Base-by-base conservation (phyloP, 2,329 filamentous ascomycete species). In the Coniochaeta pulveracea region DNA sequence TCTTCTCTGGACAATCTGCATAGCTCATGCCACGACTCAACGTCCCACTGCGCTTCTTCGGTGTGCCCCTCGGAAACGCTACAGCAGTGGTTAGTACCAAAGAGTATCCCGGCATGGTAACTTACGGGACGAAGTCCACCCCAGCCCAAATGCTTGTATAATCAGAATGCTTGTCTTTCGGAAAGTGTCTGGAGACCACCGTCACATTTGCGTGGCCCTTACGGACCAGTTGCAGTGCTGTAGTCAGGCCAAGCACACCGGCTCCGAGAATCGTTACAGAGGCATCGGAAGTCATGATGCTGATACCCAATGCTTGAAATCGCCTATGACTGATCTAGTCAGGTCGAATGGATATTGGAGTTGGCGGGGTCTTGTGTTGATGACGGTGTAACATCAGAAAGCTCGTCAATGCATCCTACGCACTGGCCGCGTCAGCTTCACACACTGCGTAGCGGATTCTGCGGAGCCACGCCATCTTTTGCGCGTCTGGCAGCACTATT, bases 381-480 rank as follows among this genome's bases (percentile, higher is more conserved):
- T n/a, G n/a, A n/a, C n/a, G n/a, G n/a, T n/a, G n/a, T n/a, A n/a
- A n/a, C n/a, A n/a, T n/a, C n/a, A n/a, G n/a, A n/a, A n/a, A n/a
- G n/a, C n/a, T n/a, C n/a, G n/a, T n/a, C n/a, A n/a, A n/a, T n/a
- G n/a, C n/a, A n/a, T n/a, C n/a, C n/a, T n/a, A n/a, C n/a, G n/a
- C n/a, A n/a, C n/a, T n/a, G n/a, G n/a, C n/a, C n/a, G n/a, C n/a
- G n/a, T n/a, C n/a, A n/a, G n/a, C n/a, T n/a, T n/a, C n/a, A n/a
- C n/a, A n/a, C n/a, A n/a, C n/a, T n/a, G n/a, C n/a, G n/a, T n/a
- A n/a, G n/a, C n/a, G n/a, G n/a, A n/a, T n/a, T n/a, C n/a, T n/a
- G n/a, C n/a, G n/a, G n/a, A 56, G 41, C 48, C 46, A 1, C 39
- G 36, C n/a, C 52, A 55, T 19, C 46, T 57, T 1, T 33, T 52